Conservation (phyloP, 257 asterid species). For the Eustoma russellianum region DNA sequence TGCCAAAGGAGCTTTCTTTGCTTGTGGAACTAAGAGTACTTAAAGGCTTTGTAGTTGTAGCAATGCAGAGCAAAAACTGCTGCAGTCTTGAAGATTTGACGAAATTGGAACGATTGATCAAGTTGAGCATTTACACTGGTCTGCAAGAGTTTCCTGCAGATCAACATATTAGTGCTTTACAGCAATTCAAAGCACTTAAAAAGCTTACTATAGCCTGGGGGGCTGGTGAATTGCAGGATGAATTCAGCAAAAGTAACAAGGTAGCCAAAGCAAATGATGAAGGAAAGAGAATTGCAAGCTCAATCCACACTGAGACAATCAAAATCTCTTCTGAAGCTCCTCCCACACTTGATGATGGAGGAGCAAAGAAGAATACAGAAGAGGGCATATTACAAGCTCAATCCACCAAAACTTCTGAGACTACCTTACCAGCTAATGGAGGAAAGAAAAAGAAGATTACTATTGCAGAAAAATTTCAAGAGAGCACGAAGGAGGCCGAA, state of each 20-base stretch:
- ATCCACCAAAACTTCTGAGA: background rate
- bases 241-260: background rate
- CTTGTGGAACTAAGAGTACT: slow-evolving; percentile 25
- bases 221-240: slow-evolving; percentile 9
- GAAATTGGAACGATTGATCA: slow-evolving; percentile 9
- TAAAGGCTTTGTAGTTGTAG: slow-evolving; percentile 35
- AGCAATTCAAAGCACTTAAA: slow-evolving; percentile 2
- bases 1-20: slow-evolving; percentile 30
- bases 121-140: slow-evolving; percentile 32
- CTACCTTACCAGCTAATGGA: background rate
- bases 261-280: background rate
- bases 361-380: background rate
- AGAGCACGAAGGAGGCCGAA: background rate
- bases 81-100: slow-evolving; percentile 28
- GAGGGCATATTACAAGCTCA: background rate
- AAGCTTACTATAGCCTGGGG: slow-evolving; percentile 51
- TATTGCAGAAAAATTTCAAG: background rate
- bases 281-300: background rate
- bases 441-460: background rate
- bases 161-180: slow-evolving; percentile 9
- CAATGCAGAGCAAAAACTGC: background rate
- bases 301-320: too few relatives aligned
- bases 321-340: background rate
- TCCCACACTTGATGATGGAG: background rate
- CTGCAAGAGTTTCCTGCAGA: slow-evolving; percentile 12